A percentile compares a stretch with the other conserved stretches of the same genome.
Conservation (phyloP, 2,329 filamentous ascomycete species). For the Aspergillus fumigatiaffinis region DNA sequence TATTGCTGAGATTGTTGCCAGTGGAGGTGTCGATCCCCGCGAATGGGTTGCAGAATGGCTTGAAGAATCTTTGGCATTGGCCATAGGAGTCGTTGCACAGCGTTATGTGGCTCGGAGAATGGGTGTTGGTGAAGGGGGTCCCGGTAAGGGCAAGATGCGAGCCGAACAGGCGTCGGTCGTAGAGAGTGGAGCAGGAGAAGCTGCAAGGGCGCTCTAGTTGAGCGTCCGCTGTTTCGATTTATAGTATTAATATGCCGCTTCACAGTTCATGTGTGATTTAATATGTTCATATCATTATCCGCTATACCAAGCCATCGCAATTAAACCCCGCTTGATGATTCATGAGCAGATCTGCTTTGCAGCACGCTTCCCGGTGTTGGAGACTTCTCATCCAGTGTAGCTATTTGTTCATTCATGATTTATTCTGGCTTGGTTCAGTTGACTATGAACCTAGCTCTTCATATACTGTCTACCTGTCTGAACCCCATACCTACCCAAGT, state of each 20-base stretch:
- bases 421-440: no score
- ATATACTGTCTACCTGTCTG: no score
- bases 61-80: slow-evolving; percentile 75
- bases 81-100: slow-evolving; percentile 84
- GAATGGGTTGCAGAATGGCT: slow-evolving; percentile 99
- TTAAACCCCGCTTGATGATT: background rate
- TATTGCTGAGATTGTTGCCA: slow-evolving; percentile 76
- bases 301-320: background rate
- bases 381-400: no score
- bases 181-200: slow-evolving; percentile 58
- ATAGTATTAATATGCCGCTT: background rate
- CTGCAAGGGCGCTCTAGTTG: slow-evolving; percentile 50
- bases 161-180: slow-evolving; percentile 52
- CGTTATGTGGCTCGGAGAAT: slow-evolving; percentile 91
- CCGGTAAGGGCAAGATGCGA: slow-evolving; percentile 53
- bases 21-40: slow-evolving; percentile 76
- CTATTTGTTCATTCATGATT: no score
- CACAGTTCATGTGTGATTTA: background rate
- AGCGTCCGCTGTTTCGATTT: slow-evolving; percentile 8
- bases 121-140: slow-evolving; percentile 83
- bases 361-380: no score
- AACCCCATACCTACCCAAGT: no score
- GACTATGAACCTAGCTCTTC: no score
- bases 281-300: slow-evolving; percentile 4
- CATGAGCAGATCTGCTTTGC: background rate